These are phyloP conservation scores for Coemansia umbellata DNA, from an alignment of 192 early-diverging fungal species.

Conservation along the genomic window DNA sequence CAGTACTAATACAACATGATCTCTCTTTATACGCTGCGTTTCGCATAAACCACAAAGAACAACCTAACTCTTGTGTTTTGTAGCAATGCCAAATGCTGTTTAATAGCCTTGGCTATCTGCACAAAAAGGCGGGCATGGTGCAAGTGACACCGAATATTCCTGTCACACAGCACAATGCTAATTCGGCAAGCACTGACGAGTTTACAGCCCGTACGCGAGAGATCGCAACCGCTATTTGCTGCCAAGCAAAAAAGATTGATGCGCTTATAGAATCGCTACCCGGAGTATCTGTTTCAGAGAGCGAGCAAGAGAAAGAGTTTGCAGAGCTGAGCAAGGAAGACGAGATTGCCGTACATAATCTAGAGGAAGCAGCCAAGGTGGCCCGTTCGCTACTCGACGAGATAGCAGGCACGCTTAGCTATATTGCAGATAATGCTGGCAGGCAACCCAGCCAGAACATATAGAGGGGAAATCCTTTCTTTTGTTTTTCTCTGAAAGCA, in stretches of 20 bases:
- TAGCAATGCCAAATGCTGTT: conserved; percentile 49
- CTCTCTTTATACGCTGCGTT: not conserved
- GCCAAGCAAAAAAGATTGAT: conserved; percentile 48
- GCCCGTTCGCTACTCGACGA: conserved; percentile 27
- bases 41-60: too few species aligned
- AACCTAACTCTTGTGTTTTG: too few species aligned
- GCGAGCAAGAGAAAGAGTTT: conserved; percentile 39
- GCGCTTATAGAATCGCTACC: conserved; percentile 43
- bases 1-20: not conserved
- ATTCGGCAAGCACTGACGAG: conserved; percentile 27
- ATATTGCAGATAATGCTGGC: conserved; percentile 37
- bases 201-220: conserved; percentile 34
- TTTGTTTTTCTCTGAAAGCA: too few species aligned
- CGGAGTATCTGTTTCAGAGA: conserved; percentile 21
- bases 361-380: conserved; percentile 27
- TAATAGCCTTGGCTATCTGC: conserved; percentile 45
- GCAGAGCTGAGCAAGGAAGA: conserved; percentile 24
- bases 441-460: conserved; percentile 4
- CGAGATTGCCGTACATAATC: conserved; percentile 24
- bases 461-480: too few species aligned
- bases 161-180: conserved; percentile 38
- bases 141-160: conserved; percentile 29
- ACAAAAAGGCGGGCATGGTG: conserved; percentile 49
- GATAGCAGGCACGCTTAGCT: conserved; percentile 17
- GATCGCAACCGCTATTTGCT: conserved; percentile 47